Evolutionary conservation across 73 alveolate genomes (phyloP), one percentile per base, ranked within the genome.

Genomic region (Urostyla sp.): DNA sequence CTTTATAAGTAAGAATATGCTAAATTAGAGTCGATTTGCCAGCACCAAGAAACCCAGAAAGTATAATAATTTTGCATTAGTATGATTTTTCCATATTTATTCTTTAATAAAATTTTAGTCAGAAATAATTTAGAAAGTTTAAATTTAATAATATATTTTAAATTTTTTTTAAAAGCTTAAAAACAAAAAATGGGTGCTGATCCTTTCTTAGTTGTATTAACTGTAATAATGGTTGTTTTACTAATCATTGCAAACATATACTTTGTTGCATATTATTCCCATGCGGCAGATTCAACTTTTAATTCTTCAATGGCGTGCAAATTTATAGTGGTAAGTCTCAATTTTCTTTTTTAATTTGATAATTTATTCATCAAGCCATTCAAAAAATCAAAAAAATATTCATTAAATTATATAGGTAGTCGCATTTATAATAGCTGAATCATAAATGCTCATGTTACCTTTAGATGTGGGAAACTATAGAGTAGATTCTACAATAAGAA

Each of bases 391-490:
- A n/a, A n/a, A n/a, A n/a, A n/a, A n/a, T n/a, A n/a, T n/a, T n/a
- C n/a, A n/a, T n/a, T n/a, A n/a, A n/a, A n/a, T n/a, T n/a, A n/a
- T n/a, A n/a, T 28, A 66, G 80, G 34, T 66, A 18, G 63, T 66
- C 10, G 80, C 80, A n/a, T 66, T 66, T 44, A 38, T 66, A 13
- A 21, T 36, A 8, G 80, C 80, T 37, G 80, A 66, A 30, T 66
- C 66, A 40, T 44, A 92, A 60, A 94, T 94, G 10, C 89, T 94
- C 18, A 30, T 88, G 57, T 80, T 94, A 31, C 98, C 98, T 8
- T 67, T 94, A 35, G 98, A 94, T 67, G 98, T 94, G 10, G 72
- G 92, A 10, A 94, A 94, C 58, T 60, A 90, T 21, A 75, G 85
- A 30, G 87, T 87, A 21, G 85, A 61, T 27, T 95, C 93, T 1